Conservation (phyloP, 129 eudicot genomes). For the Chrysanthemum makinoi region DNA sequence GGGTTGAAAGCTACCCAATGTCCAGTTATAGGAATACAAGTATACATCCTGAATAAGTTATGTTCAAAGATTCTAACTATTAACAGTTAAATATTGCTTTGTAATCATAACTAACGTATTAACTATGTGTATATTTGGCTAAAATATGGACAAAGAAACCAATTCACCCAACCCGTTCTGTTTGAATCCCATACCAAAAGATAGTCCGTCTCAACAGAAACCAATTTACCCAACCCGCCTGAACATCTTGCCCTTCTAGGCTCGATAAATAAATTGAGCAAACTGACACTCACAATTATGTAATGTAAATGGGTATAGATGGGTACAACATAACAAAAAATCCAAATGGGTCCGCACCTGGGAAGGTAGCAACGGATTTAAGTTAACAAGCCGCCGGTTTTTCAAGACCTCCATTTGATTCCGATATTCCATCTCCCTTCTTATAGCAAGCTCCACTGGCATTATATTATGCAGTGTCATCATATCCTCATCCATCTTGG, state of each 20-base stretch:
- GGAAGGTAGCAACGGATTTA: conserved; percentile 35
- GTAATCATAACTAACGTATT: no score
- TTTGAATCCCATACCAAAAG: background rate
- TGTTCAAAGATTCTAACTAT: no score
- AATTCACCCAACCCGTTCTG: background rate
- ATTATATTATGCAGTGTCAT: conserved; percentile 37
- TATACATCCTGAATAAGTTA: no score
- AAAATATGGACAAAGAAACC: background rate
- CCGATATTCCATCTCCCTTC: conserved; percentile 49
- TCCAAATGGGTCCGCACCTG: conserved; percentile 29
- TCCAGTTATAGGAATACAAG: background rate
- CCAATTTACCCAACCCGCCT: background rate
- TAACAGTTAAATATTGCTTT: no score
- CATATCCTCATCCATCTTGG: conserved; percentile 53
- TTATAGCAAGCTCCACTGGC: conserved; percentile 47
- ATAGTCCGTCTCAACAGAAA: background rate
- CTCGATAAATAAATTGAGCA: background rate
- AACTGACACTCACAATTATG: conserved; percentile 7
- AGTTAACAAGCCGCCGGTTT: conserved; percentile 23
- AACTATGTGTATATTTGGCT: no score
- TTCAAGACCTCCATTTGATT: conserved; percentile 32
- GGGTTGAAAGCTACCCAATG: background rate
- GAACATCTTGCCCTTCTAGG: background rate
- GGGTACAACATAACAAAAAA: background rate
- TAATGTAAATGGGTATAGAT: conserved; percentile 10